Conservation (phyloP, 2,329 filamentous ascomycete genomes). For the Diaporthe ampelina region DNA sequence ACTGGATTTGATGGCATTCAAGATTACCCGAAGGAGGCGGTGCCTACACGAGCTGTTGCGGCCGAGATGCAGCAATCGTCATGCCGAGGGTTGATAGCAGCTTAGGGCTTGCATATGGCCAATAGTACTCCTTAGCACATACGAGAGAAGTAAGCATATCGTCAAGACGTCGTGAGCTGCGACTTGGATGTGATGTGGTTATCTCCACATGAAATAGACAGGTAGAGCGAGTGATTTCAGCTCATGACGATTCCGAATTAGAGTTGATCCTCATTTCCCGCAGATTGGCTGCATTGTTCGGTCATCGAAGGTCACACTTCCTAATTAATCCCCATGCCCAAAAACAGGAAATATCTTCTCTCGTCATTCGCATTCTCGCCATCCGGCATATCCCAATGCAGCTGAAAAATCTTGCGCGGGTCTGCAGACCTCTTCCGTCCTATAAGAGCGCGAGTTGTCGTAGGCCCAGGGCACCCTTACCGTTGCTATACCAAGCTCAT, state of each 20-base stretch:
- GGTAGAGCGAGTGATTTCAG: background rate
- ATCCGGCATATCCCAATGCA: background rate
- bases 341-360: background rate
- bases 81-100: constrained; percentile 8
- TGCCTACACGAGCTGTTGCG: background rate
- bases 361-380: background rate
- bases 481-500: background rate
- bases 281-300: background rate
- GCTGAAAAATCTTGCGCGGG: too few species aligned
- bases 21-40: too few species aligned
- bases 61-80: background rate
- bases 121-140: background rate
- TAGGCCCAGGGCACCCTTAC: background rate
- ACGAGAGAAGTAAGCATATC: background rate
- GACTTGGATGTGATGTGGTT: too few species aligned
- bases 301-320: background rate
- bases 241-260: too few species aligned
- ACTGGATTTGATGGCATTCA: background rate
- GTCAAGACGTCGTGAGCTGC: background rate
- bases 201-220: background rate
- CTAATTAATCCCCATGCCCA: background rate
- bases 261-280: background rate
- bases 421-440: background rate
- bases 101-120: constrained; percentile 2
- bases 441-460: background rate